phyloP scores from a whole-genome alignment of 106 monocot species.

The Triglochin maritima region DNA sequence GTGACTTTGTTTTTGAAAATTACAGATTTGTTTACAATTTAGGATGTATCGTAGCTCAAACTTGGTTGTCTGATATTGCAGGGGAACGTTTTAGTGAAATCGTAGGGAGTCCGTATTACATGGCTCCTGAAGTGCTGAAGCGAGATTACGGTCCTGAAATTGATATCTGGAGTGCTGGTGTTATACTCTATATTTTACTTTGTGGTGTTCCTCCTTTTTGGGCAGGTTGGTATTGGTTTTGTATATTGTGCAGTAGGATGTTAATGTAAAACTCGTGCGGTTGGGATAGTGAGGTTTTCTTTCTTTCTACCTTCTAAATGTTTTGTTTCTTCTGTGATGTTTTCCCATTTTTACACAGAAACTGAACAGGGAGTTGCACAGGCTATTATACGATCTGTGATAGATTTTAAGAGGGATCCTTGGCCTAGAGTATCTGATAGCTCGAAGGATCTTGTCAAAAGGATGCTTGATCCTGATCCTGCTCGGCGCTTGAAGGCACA shows the following conservation, averaged over 20 bases:
- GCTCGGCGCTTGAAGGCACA: conserved; percentile 10
- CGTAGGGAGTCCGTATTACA: conserved; percentile 20
- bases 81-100: conserved; percentile 16
- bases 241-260: background rate
- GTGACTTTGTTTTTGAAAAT: background rate
- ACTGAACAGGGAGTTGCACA: conserved; percentile 20
- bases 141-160: conserved; percentile 21
- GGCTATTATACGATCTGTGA: conserved; percentile 14
- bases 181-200: conserved; percentile 18
- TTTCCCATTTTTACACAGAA: conserved; percentile 1
- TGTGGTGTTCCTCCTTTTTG: conserved; percentile 24
- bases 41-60: too few species aligned
- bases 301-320: too few species aligned
- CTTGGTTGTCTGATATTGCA: background rate
- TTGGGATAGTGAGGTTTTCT: too few species aligned
- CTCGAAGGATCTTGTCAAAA: conserved; percentile 12
- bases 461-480: conserved; percentile 19
- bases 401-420: conserved; percentile 19
- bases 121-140: conserved; percentile 19
- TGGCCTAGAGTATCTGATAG: conserved; percentile 21
- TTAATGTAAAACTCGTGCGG: too few species aligned
- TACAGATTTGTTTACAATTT: background rate
- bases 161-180: conserved; percentile 24
- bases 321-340: background rate
- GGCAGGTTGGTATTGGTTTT: conserved; percentile 6